Conservation (phyloP, 176 grass and related monocot species). For the Ananas comosus region DNA sequence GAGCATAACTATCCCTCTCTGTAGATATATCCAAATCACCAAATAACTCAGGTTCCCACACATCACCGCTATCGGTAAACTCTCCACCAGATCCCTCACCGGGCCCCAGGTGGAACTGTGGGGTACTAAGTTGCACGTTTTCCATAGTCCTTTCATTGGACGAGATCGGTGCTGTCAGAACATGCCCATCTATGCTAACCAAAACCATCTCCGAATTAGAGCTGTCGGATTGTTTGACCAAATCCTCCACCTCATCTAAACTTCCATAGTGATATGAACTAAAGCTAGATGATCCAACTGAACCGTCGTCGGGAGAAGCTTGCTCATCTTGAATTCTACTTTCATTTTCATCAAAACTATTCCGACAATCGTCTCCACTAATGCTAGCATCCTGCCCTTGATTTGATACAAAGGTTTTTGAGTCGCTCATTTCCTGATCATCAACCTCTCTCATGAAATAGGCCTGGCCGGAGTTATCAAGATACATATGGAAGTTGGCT, state of each 20-base stretch:
- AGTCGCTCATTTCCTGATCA: slow-evolving; percentile 21
- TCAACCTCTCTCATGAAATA: slow-evolving; percentile 86
- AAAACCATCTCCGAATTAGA: slow-evolving; percentile 83
- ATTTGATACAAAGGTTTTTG: slow-evolving; percentile 27
- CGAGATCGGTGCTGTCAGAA: slow-evolving; percentile 85
- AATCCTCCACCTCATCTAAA: slow-evolving; percentile 58
- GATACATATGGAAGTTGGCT: slow-evolving; percentile 78
- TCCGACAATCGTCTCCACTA: slow-evolving; percentile 12
- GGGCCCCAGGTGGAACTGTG: slow-evolving; percentile 89
- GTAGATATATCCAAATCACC: slow-evolving; percentile 44
- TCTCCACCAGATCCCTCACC: slow-evolving; percentile 69
- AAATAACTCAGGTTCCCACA: slow-evolving; percentile 74
- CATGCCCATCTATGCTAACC: slow-evolving; percentile 86
- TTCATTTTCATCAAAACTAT: slow-evolving; percentile 11
- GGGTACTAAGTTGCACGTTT: slow-evolving; percentile 64
- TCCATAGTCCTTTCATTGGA: slow-evolving; percentile 41
- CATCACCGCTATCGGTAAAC: slow-evolving; percentile 47
- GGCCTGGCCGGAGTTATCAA: slow-evolving; percentile 93
- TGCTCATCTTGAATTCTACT: slow-evolving; percentile 15
- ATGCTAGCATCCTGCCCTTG: slow-evolving; percentile 43
- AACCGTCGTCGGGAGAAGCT: slow-evolving; percentile 9
- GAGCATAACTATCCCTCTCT: slow-evolving; percentile 32
- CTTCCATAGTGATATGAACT: slow-evolving; percentile 52
- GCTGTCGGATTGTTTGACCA: slow-evolving; percentile 33
- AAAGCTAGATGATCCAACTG: slow-evolving; percentile 16